Conservation (phyloP, 208 protist genomes). For the Leishmania amazonensis region DNA sequence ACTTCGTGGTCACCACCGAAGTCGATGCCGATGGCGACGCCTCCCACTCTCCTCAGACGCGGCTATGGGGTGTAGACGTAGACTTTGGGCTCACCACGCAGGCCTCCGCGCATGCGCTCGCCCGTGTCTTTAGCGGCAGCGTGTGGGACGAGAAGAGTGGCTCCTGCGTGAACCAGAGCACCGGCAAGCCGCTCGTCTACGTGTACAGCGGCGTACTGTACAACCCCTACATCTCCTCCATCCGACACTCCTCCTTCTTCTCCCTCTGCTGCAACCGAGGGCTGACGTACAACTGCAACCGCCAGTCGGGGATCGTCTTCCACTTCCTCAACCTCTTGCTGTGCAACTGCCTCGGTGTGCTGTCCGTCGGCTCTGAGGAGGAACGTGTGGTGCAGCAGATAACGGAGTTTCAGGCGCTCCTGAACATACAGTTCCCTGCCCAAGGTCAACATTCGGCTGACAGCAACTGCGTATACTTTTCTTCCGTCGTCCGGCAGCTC, state of each 20-base stretch:
- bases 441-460: conserved; percentile 82
- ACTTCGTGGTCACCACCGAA: conserved; percentile 70
- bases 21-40: background rate
- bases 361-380: conserved; percentile 61
- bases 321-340: conserved; percentile 87
- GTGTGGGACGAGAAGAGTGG: conserved; percentile 38
- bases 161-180: conserved; percentile 19
- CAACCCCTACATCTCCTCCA: conserved; percentile 84
- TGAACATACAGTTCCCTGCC: conserved; percentile 87
- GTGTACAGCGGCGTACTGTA: conserved; percentile 90
- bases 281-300: conserved; percentile 67
- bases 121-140: conserved; percentile 35
- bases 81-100: conserved; percentile 86
- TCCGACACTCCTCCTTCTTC: conserved; percentile 87
- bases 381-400: conserved; percentile 43
- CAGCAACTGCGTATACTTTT: conserved; percentile 92
- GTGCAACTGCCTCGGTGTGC: conserved; percentile 79
- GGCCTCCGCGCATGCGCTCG: conserved; percentile 74
- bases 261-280: conserved; percentile 72
- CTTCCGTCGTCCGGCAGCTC: conserved; percentile 74
- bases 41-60: conserved; percentile 10
- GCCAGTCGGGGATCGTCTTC: conserved; percentile 72
- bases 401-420: conserved; percentile 76
- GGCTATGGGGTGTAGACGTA: conserved; percentile 91
- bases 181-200: conserved; percentile 52